These are phyloP conservation scores for Neotropicomus parvogracilis DNA, from an alignment of 1,284 basidiomycete species.

Conservation along the genomic window DNA sequence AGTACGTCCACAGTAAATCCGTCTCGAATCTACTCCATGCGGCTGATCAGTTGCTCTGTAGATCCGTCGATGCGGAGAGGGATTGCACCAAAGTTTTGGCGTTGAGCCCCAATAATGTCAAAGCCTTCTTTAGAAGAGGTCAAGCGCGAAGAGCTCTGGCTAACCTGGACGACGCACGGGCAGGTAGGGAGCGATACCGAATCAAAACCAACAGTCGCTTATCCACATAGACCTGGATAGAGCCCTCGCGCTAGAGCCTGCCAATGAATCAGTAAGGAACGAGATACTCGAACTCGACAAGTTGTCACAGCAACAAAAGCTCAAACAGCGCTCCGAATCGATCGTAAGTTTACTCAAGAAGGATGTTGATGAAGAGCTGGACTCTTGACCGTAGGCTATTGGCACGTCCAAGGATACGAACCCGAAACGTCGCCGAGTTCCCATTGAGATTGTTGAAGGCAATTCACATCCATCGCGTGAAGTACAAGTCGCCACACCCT, in stretches of 20 bases:
- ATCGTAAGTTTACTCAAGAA: constrained; percentile 13
- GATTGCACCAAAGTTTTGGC: constrained; percentile 61
- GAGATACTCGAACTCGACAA: constrained; percentile 51
- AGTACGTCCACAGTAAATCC: constrained; percentile 49
- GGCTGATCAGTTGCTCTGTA: constrained; percentile 27
- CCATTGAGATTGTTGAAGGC: constrained; percentile 62
- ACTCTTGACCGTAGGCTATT: constrained; percentile 12
- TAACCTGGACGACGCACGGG: constrained; percentile 49
- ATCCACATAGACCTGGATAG: constrained; percentile 51
- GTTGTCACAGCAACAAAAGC: constrained; percentile 34
- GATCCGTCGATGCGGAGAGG: constrained; percentile 69
- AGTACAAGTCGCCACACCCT: not conserved
- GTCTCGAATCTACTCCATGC: constrained; percentile 1
- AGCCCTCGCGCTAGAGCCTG: constrained; percentile 54
- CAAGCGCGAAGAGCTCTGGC: constrained; percentile 59
- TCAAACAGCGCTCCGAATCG: constrained; percentile 28
- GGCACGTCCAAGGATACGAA: constrained; percentile 9
- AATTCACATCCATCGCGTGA: constrained; percentile 9
- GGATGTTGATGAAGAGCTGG: constrained; percentile 6
- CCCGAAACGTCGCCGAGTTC: constrained; percentile 57
- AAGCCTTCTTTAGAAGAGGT: constrained; percentile 68
- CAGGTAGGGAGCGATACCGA: constrained; percentile 44
- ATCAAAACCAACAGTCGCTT: constrained; percentile 4
- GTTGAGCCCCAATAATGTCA: constrained; percentile 57
- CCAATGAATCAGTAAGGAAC: constrained; percentile 52